Evolutionary conservation across 1,284 basidiomycete species (phyloP).

Genomic region (Pseudozyma thailandica): DNA sequence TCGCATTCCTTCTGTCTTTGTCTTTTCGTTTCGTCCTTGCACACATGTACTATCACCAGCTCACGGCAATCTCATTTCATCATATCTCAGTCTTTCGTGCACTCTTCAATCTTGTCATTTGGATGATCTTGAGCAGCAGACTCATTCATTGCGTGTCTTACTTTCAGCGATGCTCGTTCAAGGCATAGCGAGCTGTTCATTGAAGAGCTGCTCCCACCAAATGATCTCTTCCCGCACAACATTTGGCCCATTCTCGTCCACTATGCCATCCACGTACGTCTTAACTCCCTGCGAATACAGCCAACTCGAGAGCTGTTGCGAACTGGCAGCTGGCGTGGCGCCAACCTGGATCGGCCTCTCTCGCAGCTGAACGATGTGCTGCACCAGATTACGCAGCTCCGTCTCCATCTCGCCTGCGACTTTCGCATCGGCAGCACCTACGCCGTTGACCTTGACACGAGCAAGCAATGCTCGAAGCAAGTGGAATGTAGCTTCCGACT

Average conservation of each 20-base stretch:
- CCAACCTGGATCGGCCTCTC: slow-evolving; percentile 27
- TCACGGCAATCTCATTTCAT: slow-evolving; percentile 17
- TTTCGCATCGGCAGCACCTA: slow-evolving; percentile 1
- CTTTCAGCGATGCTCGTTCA: background rate
- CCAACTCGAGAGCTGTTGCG: slow-evolving; percentile 23
- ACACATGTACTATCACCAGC: slow-evolving; percentile 39
- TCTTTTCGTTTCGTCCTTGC: slow-evolving; percentile 5
- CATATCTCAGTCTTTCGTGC: slow-evolving; percentile 2
- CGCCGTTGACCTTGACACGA: slow-evolving; percentile 12
- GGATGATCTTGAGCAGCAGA: background rate
- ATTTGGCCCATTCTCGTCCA: slow-evolving; percentile 32
- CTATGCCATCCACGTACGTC: slow-evolving; percentile 30
- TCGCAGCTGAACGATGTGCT: slow-evolving; percentile 26
- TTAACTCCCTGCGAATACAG: slow-evolving; percentile 29
- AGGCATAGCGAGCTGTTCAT: slow-evolving; percentile 9
- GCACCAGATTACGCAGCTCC: slow-evolving; percentile 15
- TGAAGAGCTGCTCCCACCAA: slow-evolving; percentile 38
- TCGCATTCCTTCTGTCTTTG: slow-evolving; percentile 8
- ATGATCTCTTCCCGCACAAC: slow-evolving; percentile 19
- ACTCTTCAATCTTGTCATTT: background rate
- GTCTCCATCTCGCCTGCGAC: slow-evolving; percentile 7
- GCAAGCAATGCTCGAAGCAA: slow-evolving; percentile 33
- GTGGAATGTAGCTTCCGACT: slow-evolving; percentile 30
- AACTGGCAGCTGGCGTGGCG: slow-evolving; percentile 5
- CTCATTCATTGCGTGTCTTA: too few relatives aligned